phyloP scores from a whole-genome alignment of 2,329 filamentous ascomycete genomes.

The Paraconiothyrium sp. region DNA sequence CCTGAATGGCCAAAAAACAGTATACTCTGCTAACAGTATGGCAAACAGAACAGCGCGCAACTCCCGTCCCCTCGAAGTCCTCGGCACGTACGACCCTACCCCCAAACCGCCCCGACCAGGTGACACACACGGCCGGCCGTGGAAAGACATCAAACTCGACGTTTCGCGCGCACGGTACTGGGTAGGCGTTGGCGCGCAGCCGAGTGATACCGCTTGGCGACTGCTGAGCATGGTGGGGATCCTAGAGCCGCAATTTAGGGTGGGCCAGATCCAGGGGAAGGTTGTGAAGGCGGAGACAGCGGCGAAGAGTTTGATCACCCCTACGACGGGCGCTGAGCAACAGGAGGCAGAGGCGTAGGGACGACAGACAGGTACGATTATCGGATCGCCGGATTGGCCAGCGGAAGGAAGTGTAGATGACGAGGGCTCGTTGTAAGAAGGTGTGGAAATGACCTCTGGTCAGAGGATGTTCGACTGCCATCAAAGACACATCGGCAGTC shows the following conservation, averaged over 20 bases:
- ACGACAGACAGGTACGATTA: not conserved
- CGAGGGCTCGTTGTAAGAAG: not conserved
- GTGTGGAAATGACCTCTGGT: not conserved
- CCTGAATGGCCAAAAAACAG: not conserved
- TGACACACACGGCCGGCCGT: slow-evolving; percentile 67
- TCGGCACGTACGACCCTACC: slow-evolving; percentile 72
- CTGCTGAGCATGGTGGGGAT: slow-evolving; percentile 76
- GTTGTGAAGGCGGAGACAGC: slow-evolving; percentile 43
- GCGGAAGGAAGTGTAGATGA: not conserved
- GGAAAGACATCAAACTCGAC: slow-evolving; percentile 94
- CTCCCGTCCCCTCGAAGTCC: slow-evolving; percentile 90
- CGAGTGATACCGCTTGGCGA: slow-evolving; percentile 88
- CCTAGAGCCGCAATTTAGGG: slow-evolving; percentile 48
- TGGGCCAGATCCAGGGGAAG: slow-evolving; percentile 43
- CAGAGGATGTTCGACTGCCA: not conserved
- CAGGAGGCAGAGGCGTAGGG: not conserved
- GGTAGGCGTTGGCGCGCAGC: slow-evolving; percentile 96
- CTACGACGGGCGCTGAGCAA: slow-evolving; percentile 1
- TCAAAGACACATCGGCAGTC: not conserved
- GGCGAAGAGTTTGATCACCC: slow-evolving; percentile 37
- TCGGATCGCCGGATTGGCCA: no score
- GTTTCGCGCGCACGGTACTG: slow-evolving; percentile 85
- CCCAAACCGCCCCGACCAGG: slow-evolving; percentile 63
- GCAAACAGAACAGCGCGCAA: slow-evolving; percentile 78
- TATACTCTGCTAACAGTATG: not conserved